phyloP scores from a whole-genome alignment of 352 stramenopile species.

The Globisporangium canariense region DNA sequence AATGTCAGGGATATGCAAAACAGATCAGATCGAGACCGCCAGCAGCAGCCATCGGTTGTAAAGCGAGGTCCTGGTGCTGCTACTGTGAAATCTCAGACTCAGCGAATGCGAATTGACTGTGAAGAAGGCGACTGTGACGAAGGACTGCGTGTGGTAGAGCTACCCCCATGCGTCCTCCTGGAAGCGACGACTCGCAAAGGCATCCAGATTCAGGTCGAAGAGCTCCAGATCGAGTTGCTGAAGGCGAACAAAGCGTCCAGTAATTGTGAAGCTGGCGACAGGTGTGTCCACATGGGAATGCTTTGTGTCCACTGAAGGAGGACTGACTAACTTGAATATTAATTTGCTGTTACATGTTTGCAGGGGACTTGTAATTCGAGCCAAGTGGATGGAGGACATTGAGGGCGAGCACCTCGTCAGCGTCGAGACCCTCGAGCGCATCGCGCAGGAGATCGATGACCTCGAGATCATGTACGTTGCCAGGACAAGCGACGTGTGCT shows the following conservation, averaged over 20 bases:
- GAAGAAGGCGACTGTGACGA: slow-evolving; percentile 16
- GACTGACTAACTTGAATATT: not conserved
- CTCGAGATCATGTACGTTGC: slow-evolving; percentile 64
- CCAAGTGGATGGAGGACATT: slow-evolving; percentile 35
- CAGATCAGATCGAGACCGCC: not conserved
- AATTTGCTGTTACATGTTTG: not conserved
- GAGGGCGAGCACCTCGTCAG: slow-evolving; percentile 32
- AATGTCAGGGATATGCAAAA: not conserved
- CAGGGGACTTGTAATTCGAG: slow-evolving; percentile 55
- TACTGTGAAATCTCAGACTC: not conserved
- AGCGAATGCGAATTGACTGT: slow-evolving; percentile 3
- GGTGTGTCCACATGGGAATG: slow-evolving; percentile 22
- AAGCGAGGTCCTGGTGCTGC: not conserved
- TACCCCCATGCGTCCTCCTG: slow-evolving; percentile 41
- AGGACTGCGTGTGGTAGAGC: slow-evolving; percentile 26
- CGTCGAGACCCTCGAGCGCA: slow-evolving; percentile 30
- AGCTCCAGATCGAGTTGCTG: slow-evolving; percentile 59
- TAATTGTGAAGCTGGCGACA: slow-evolving; percentile 35
- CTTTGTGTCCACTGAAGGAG: not conserved
- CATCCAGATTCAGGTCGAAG: slow-evolving; percentile 51
- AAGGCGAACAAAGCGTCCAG: not conserved
- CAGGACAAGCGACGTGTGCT: not conserved
- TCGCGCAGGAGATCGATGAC: slow-evolving; percentile 63
- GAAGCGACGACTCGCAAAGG: slow-evolving; percentile 65
- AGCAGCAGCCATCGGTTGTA: not conserved